Base-by-base conservation (phyloP, 2,329 filamentous ascomycete species). In the Fusarium denticulatum region DNA sequence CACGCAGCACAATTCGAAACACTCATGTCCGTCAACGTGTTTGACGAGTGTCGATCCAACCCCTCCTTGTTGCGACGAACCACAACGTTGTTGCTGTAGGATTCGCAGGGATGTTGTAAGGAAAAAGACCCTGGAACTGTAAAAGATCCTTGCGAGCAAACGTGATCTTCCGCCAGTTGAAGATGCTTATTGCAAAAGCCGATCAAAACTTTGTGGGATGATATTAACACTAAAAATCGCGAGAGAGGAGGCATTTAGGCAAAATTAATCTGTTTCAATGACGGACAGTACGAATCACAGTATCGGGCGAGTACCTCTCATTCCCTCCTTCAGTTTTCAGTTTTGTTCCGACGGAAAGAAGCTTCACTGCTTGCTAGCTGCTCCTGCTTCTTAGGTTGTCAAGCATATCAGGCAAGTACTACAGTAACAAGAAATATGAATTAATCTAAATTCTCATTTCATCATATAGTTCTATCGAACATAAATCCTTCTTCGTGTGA, bases 1-100 rank as follows among this genome's bases (percentile, higher is more conserved):
- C 67, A 73, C 50, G 61, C 67, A 42, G 71, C 49, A 72, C 34
- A 42, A 58, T 53, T 43, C 71, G 67, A 73, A 73, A 73, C 71
- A 60, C 58, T 72, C 49, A 53, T 45, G 58, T 60, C 55, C 52
- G 62, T 52, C 52, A 61, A 52, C 37, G 55, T 50, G 70, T 76
- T 76, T 76, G 74, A 77, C 60, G 58, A 72, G n/a, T 45, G 72
- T 40, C 64, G 71, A 75, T 61, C 57, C 42, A 56, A 46, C 59
- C 56, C 42, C 57, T 42, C 56, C 59, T 61, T 39, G 57, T 60
- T 64, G 60, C 57, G 59, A 46, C 63, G 52, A 52, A 36, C 36
- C 43, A 52, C 42, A 55, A 49, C 59, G 42, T 60, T 68, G 59
- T 59, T 46, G 39, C 37, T 39, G n/a, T 69, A 46, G 52, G 49